A percentile compares a stretch with the other conserved stretches of the same genome.
These are phyloP conservation scores for Canavalia gladiata DNA, from an alignment of 306 rosid species.

Conservation along the genomic window DNA sequence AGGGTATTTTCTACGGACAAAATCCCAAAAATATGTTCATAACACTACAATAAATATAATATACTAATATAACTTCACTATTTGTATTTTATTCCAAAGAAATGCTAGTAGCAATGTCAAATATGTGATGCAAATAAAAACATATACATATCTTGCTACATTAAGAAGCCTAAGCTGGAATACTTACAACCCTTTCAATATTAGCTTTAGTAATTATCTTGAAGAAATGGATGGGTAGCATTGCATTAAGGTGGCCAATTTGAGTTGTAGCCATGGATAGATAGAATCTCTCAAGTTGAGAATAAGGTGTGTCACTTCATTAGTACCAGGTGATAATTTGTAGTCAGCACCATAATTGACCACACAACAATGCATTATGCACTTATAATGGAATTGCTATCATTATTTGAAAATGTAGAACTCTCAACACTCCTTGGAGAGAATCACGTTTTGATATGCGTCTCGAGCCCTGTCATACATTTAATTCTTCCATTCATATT, in stretches of 20 bases:
- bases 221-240: constrained; percentile 23
- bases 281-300: not conserved
- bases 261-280: constrained; percentile 6
- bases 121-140: no score
- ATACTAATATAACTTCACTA: not conserved
- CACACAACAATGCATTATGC: not conserved
- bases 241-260: not conserved
- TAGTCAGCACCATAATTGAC: not conserved
- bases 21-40: not conserved
- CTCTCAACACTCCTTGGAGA: not conserved
- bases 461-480: not conserved
- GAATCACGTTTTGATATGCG: no score
- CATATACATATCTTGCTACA: not conserved
- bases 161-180: not conserved
- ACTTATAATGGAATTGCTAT: not conserved
- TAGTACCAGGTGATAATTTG: not conserved
- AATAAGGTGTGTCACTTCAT: not conserved
- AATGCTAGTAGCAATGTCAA: not conserved
- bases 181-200: constrained; percentile 19
- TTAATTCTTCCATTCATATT: no score
- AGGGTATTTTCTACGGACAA: constrained; percentile 43
- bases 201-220: constrained; percentile 28
- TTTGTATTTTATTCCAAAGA: not conserved
- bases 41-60: not conserved
- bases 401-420: not conserved